Percentiles rank a stretch among this genome's conserved stretches.
Conservation (phyloP, 805 yeast genomes). For the Schwanniomyces vanrijiae region DNA sequence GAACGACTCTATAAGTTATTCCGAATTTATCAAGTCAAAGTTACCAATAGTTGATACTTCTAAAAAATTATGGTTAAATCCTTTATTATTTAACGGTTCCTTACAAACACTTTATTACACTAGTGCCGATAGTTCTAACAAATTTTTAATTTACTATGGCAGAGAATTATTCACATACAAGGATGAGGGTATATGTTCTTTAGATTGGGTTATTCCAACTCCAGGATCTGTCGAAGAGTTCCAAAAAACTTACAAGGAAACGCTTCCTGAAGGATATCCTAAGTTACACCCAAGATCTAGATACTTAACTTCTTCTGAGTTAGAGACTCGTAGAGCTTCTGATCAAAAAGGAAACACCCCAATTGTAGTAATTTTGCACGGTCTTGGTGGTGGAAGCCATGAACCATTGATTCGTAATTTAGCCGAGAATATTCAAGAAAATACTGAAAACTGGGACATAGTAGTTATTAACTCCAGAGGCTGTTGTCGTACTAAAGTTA, state of each 20-base stretch:
- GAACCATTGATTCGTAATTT: slow-evolving; percentile 71
- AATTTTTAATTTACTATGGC: slow-evolving; percentile 67
- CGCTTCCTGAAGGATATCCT: slow-evolving; percentile 35
- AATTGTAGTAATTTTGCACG: slow-evolving; percentile 66
- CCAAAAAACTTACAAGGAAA: slow-evolving; percentile 21
- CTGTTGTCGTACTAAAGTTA: slow-evolving; percentile 66
- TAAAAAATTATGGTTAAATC: slow-evolving; percentile 54
- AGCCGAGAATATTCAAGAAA: slow-evolving; percentile 38
- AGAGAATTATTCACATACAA: slow-evolving; percentile 56
- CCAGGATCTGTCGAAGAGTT: slow-evolving; percentile 27
- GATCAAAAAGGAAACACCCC: slow-evolving; percentile 44
- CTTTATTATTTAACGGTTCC: slow-evolving; percentile 67
- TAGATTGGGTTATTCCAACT: slow-evolving; percentile 64
- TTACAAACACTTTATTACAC: slow-evolving; percentile 76
- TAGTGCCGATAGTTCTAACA: slow-evolving; percentile 48
- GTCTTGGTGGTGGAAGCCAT: slow-evolving; percentile 84
- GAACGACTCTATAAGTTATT: slow-evolving; percentile 8
- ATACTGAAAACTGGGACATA: slow-evolving; percentile 51
- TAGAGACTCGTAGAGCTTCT: slow-evolving; percentile 18
- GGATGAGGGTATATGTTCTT: slow-evolving; percentile 73
- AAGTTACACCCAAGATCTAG: slow-evolving; percentile 53
- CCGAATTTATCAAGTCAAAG: slow-evolving; percentile 15
- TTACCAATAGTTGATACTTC: slow-evolving; percentile 21
- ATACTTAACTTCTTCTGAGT: slow-evolving; percentile 48
- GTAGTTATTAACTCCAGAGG: slow-evolving; percentile 76